Evolutionary conservation across 768 basidiomycete genomes (phyloP), one percentile per base, ranked within the genome.

Genomic region (Erythrobasidium yunnanense): DNA sequence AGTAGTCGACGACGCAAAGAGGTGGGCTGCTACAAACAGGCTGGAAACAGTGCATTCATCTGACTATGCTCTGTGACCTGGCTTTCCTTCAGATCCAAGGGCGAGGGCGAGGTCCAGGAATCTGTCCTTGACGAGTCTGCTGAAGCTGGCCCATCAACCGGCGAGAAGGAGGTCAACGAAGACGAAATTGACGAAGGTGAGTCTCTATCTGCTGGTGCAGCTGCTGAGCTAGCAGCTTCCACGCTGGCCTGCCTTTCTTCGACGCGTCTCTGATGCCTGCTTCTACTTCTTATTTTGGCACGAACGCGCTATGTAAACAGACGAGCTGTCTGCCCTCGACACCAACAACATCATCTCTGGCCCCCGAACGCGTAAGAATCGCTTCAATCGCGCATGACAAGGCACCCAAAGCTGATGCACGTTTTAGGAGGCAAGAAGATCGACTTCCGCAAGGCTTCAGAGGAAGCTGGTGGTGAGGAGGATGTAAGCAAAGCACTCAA

Each of bases 391-490:
- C n/a, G n/a, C n/a, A n/a, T n/a, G 11, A 51, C 25, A 25, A 13
- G 8, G 49, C 25, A 25, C 11, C 11, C 49, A 18, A 13, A 13
- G 49, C 49, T 51, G 17, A 13, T 25, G 49, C 23, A 42, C 38
- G 38, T n/a, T 42, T 11, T 11, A 42, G 38, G 38, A 25, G 60
- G 60, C 25, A 63, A 63, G 60, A 51, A 63, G 60, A 63, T 63
- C 33, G 60, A 63, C 49, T 63, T 63, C 60, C 7, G 47, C 4
- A 63, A 63, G 46, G 60, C 60, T n/a, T 49, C 60, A 20, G 60
- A 63, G 49, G 60, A 63, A 38, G 60, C 60, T 38, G 60, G 60
- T 3, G 23, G 23, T 11, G 60, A 63, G 20, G 60, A 63, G 5
- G 60, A 63, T 20, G 57, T 60, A 27, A 15, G 57, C 47, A 30